Evolutionary conservation across 768 basidiomycete genomes (phyloP), one percentile per base, ranked within the genome.

Genomic region (Lentinus tigrinus): DNA sequence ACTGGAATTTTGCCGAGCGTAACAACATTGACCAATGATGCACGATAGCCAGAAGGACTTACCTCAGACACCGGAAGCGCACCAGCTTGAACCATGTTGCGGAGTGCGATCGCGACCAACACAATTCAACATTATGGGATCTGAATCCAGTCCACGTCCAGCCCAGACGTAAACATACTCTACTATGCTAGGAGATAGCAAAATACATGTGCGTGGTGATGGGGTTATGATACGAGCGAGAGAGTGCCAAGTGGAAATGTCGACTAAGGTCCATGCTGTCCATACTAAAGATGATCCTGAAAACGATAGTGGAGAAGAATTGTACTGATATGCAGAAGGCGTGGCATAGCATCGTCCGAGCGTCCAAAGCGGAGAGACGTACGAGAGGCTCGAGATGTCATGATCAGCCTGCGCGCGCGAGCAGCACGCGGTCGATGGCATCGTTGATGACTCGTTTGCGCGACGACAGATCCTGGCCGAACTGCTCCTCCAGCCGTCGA

Each of bases 401-500:
- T 28, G 36, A 28, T 58, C 52, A 66, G 3, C 67, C 67, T 28
- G 74, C 72, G 40, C 84, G 85, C 57, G 75, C 77, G 28, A 90
- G 75, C 56, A 93, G 75, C 42, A 84, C 77, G 53, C 85, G 77
- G 68, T 93, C 91, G 61, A 95, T 93, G 14, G 85, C 81, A 47
- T 84, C 79, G 63, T 94, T 95, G 72, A 95, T 91, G 26, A 79
- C 77, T 26, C 77, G 75, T 73, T 94, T 92, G 56, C 87, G 82
- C 23, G 83, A 63, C 13, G 84, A 82, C 57, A 98, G 73, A 70
- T 91, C 90, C 76, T 87, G 84, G 34, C 88, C 88, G 69, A 89
- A 97, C 59, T 80, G 81, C 58, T 85, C 85, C 73, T 98, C 95
- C 36, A 99, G 77, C 67, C 85, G 84, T 55, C 85, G 79, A 38